Conservation (phyloP, 1,284 basidiomycete species). For the Heterobasidion annosum region DNA sequence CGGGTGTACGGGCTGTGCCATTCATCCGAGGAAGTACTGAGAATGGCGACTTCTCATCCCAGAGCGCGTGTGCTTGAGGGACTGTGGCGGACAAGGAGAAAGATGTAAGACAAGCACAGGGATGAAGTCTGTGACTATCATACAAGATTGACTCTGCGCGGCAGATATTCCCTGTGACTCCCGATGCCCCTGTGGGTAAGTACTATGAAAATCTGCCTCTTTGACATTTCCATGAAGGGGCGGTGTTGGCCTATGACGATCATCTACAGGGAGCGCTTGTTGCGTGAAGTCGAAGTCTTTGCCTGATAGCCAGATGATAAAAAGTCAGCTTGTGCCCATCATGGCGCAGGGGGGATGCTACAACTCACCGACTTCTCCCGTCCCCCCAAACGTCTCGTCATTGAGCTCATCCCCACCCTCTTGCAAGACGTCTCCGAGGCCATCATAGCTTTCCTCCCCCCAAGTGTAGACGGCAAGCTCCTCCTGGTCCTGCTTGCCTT, state of each 20-base stretch:
- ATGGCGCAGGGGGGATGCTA: not conserved
- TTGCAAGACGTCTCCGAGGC: slow-evolving; percentile 80
- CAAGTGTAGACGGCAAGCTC: slow-evolving; percentile 82
- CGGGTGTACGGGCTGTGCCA: slow-evolving; percentile 31
- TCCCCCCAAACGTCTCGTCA: slow-evolving; percentile 90
- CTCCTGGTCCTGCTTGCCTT: slow-evolving; percentile 48
- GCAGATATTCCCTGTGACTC: slow-evolving; percentile 11
- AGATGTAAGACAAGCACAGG: slow-evolving; percentile 20
- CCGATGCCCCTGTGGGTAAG: slow-evolving; percentile 5
- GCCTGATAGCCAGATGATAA: slow-evolving; percentile 35
- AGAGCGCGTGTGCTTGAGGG: slow-evolving; percentile 43
- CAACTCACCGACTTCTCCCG: slow-evolving; percentile 56
- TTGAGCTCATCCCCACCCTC: slow-evolving; percentile 90
- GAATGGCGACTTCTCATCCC: slow-evolving; percentile 73
- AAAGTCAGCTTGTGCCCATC: not conserved
- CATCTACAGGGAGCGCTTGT: slow-evolving; percentile 28
- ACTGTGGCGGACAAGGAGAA: slow-evolving; percentile 22
- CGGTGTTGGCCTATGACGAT: slow-evolving; percentile 7
- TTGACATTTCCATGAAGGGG: not conserved
- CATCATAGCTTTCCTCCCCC: slow-evolving; percentile 86
- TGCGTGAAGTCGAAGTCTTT: slow-evolving; percentile 88
- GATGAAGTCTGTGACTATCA: slow-evolving; percentile 16
- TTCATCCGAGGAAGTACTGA: slow-evolving; percentile 54
- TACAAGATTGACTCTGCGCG: slow-evolving; percentile 20
- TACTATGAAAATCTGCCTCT: not conserved